phyloP scores from a whole-genome alignment of 2,329 filamentous ascomycete species.

The Pseudogymnoascus destructans region DNA sequence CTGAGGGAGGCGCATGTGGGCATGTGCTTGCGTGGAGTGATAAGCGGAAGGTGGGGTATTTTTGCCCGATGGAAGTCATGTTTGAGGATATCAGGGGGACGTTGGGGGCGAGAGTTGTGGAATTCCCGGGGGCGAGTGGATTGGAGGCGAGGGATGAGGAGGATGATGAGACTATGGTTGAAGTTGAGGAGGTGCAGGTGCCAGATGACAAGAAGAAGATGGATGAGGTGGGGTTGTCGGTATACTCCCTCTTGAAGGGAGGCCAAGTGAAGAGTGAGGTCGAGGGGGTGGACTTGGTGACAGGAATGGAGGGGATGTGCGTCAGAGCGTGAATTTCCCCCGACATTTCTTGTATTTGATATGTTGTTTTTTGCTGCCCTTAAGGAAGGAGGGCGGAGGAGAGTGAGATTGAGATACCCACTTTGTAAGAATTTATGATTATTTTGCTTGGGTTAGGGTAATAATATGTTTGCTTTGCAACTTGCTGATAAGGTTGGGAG shows the following conservation, averaged over 20 bases:
- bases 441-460: neutral
- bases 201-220: neutral
- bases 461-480: neutral
- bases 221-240: neutral
- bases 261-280: neutral
- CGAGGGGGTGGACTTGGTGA: neutral
- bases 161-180: neutral
- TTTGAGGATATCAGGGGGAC: constrained; percentile 75
- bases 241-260: neutral
- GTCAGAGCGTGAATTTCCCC: neutral
- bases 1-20: constrained; percentile 71
- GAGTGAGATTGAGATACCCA: neutral
- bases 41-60: constrained; percentile 71
- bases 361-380: neutral
- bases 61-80: constrained; percentile 87
- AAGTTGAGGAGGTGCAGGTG: neutral
- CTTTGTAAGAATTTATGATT: constrained; percentile 1
- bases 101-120: constrained; percentile 55
- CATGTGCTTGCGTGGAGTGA: constrained; percentile 83
- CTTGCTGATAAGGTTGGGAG: too few relatives aligned
- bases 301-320: constrained; percentile 3
- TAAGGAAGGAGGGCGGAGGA: neutral
- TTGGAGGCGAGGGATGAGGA: neutral
- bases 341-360: neutral
- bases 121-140: constrained; percentile 41